Percentiles rank a stretch among this genome's conserved stretches.
Conservation (phyloP, 345 rosid species). For the Hirschfeldia incana region DNA sequence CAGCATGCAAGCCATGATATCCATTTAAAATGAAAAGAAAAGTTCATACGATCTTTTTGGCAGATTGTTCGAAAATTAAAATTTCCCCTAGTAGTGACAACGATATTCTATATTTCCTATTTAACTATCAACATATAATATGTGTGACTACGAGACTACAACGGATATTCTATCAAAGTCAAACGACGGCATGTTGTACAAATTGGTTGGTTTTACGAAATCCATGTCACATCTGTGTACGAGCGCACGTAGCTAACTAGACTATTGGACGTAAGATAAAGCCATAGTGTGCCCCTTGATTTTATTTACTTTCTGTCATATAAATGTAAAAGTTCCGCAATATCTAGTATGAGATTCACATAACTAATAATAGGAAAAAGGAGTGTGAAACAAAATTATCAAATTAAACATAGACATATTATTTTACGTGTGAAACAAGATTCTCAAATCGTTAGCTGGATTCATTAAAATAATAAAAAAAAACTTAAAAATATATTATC, state of each 20-base stretch:
- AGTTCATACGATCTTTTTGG: not conserved
- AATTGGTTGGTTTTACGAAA: constrained; percentile 30
- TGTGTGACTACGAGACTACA: not conserved
- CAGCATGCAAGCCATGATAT: constrained; percentile 16
- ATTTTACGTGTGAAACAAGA: not conserved
- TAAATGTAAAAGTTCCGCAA: not conserved
- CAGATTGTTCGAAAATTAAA: not conserved
- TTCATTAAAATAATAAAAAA: not conserved
- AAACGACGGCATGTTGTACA: constrained; percentile 22
- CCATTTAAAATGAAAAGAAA: not conserved
- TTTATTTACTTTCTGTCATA: not conserved
- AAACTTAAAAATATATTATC: not conserved
- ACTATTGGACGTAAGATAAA: constrained; percentile 20
- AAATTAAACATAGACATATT: not conserved
- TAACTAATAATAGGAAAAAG: not conserved
- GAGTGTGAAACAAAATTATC: not conserved
- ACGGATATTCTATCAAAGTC: constrained; percentile 22
- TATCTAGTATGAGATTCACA: not conserved
- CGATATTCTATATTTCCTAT: not conserved
- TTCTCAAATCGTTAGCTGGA: not conserved
- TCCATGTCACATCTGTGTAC: constrained; percentile 21
- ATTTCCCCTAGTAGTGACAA: constrained; percentile 1
- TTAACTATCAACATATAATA: not conserved
- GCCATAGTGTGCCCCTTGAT: constrained; percentile 20
- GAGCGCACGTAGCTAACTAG: constrained; percentile 17